A percentile compares a stretch with the other conserved stretches of the same genome.
Conservation (phyloP, 768 basidiomycete genomes). For the Amylocystis lapponica region DNA sequence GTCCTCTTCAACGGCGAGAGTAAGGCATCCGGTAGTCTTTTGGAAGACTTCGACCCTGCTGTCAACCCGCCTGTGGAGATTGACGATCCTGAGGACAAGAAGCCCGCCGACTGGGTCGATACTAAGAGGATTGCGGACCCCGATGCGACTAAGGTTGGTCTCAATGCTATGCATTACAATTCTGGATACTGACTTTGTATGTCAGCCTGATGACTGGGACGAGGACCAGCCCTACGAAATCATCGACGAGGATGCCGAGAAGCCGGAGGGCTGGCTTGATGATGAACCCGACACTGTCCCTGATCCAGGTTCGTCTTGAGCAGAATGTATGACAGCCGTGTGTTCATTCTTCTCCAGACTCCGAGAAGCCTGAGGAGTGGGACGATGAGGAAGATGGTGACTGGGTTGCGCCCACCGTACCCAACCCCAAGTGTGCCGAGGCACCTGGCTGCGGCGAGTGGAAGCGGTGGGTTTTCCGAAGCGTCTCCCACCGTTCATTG, state of each 20-base stretch:
- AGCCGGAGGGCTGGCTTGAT: conserved; percentile 95
- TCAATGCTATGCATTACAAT: not conserved
- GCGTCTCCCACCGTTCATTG: not conserved
- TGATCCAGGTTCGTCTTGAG: conserved; percentile 64
- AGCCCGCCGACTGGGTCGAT: conserved; percentile 94
- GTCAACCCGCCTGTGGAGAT: conserved; percentile 94
- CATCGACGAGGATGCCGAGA: conserved; percentile 76
- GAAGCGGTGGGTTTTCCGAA: conserved; percentile 50
- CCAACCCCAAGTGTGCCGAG: conserved; percentile 86
- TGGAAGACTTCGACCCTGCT: conserved; percentile 89
- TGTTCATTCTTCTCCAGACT: conserved; percentile 42
- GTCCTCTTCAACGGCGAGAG: conserved; percentile 86
- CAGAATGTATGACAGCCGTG: not conserved
- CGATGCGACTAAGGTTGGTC: conserved; percentile 68
- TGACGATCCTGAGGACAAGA: conserved; percentile 85
- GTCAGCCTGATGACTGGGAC: conserved; percentile 92
- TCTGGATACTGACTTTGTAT: not conserved
- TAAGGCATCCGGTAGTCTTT: conserved; percentile 72
- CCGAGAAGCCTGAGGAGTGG: conserved; percentile 98
- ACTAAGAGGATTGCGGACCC: conserved; percentile 79
- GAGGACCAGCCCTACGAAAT: conserved; percentile 95
- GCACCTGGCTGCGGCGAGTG: conserved; percentile 95
- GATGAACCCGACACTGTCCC: conserved; percentile 75
- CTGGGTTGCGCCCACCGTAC: conserved; percentile 87
- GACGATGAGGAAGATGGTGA: conserved; percentile 99